A percentile compares a stretch with the other conserved stretches of the same genome.
These are phyloP conservation scores for Gastrolobium villosum DNA, from an alignment of 306 rosid genomes.

Conservation along the genomic window DNA sequence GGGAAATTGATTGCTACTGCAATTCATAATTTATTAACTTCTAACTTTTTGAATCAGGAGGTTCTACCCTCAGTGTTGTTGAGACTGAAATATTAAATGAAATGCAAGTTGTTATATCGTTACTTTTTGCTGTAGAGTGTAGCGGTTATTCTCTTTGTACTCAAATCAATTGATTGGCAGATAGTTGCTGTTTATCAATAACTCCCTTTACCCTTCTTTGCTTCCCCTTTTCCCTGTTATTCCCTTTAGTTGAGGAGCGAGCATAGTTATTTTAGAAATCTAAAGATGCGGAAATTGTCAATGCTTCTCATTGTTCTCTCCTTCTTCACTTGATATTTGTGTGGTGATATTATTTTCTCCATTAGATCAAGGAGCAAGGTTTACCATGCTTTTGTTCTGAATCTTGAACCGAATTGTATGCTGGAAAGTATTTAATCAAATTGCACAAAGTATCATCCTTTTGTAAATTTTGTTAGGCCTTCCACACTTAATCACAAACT, in stretches of 20 bases:
- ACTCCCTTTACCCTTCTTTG: neutral
- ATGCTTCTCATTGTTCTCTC: neutral
- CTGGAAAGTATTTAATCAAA: neutral
- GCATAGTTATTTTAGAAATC: conserved; percentile 8
- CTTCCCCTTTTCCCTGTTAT: neutral
- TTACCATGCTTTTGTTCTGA: conserved; percentile 18
- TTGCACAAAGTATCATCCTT: neutral
- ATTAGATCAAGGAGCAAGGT: conserved; percentile 2
- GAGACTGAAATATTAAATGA: conserved; percentile 30
- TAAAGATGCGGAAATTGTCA: neutral
- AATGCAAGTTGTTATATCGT: conserved; percentile 3
- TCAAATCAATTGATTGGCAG: neutral
- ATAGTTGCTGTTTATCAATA: conserved; percentile 21
- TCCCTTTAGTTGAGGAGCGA: conserved; percentile 4
- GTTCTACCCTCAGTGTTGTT: conserved; percentile 23
- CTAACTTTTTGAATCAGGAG: conserved; percentile 38
- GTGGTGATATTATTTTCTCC: conserved; percentile 16
- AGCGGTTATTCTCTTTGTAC: neutral
- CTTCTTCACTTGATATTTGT: neutral
- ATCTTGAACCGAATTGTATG: conserved; percentile 18
- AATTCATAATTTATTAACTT: conserved; percentile 30
- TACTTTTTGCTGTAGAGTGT: neutral
- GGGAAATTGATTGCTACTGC: conserved; percentile 45
- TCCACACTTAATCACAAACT: neutral
- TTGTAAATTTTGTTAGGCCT: neutral